Base-by-base conservation (phyloP, 2,329 filamentous ascomycete genomes). In the Trichoderma aggressivum region DNA sequence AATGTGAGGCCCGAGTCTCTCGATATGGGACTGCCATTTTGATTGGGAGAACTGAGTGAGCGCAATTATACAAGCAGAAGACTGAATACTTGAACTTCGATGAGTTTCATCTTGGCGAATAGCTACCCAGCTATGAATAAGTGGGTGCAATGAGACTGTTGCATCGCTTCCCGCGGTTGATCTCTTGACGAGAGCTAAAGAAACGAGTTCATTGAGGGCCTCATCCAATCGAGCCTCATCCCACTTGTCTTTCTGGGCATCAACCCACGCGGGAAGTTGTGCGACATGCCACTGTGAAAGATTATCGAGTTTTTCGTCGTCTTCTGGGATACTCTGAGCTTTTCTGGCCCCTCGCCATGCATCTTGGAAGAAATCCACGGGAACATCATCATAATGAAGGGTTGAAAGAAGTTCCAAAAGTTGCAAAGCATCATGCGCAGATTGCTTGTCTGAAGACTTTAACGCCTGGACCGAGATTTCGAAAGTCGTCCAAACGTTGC, bases 401-500 rank as follows among this genome's bases (percentile, higher is more conserved):
- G 61, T 59, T 16, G 69, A 64, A 21, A 70, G 28, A 3, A 65
- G 3, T 11, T 53, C 69, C 24, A 70, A 62, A 50, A 70, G 53
- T 1, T 53, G 16, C 16, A 70, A 10, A 16, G 69, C 60, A 28
- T 70, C 61, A 39, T 26, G 69, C 6, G 61, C 69, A 34, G 26
- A 18, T 43, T 65, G 32, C 3, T 36, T 60, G 4, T 59, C 7
- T 5, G 50, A 65, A 18, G 53, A 64, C 14, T 58, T 21, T 34
- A 70, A 36, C 12, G 36, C 50, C 21, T 65, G 60, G 3, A 10
- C 61, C 7, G 69, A 65, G 12, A 65, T 60, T 24, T 70, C 69
- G 16, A 70, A 70, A 5, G 69, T 65, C 14, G 69, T 50, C 34
- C 55, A 70, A 7, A 70, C 69, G 28, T 65, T 70, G 60, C 61